These are phyloP conservation scores for Fraxinus latifolia DNA, from an alignment of 305 asterid species.

Conservation along the genomic window DNA sequence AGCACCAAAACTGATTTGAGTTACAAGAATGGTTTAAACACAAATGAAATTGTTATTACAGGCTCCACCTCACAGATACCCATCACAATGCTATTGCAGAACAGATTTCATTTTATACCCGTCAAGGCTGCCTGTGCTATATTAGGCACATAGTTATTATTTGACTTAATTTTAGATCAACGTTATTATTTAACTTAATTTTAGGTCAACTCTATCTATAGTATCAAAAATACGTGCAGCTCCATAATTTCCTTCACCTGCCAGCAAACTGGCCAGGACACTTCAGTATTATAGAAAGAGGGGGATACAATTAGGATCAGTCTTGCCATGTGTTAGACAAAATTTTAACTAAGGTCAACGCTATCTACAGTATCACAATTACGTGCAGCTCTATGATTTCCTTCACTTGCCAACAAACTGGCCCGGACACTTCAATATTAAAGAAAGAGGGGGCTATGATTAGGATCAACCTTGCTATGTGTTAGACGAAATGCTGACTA, in stretches of 20 bases:
- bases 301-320: neutral
- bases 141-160: neutral
- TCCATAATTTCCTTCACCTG: neutral
- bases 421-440: neutral
- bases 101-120: neutral
- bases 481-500: neutral
- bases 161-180: neutral
- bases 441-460: neutral
- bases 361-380: neutral
- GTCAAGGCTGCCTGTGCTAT: neutral
- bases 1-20: neutral
- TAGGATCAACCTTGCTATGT: neutral
- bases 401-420: neutral
- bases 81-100: neutral
- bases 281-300: neutral
- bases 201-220: neutral
- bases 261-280: neutral
- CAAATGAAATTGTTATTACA: neutral
- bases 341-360: neutral
- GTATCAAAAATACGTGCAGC: neutral
- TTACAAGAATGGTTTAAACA: neutral
- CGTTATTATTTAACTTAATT: neutral
- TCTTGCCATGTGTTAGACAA: neutral
- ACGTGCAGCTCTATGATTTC: neutral
- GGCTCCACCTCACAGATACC: neutral